Percentiles rank a stretch among this genome's conserved stretches.
These are phyloP conservation scores for Mortierella sp. DNA, from an alignment of 371 early-diverging fungal species.

Conservation along the genomic window DNA sequence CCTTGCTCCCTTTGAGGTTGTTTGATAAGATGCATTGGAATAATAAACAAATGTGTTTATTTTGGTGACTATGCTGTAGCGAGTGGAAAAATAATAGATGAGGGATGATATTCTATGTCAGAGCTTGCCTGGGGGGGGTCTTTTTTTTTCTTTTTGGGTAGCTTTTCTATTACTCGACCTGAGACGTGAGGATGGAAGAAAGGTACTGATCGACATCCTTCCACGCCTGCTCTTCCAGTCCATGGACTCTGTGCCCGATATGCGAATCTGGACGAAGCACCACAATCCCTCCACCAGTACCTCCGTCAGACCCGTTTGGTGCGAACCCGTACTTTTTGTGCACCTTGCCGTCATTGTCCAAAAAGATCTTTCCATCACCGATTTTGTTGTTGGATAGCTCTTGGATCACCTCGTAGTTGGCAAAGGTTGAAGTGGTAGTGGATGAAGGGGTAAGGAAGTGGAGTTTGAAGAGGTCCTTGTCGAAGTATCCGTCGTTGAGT, in stretches of 20 bases:
- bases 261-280: conserved; percentile 40
- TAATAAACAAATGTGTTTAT: not conserved
- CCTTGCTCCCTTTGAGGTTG: conserved; percentile 21
- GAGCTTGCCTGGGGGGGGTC: too few relatives aligned
- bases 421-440: not conserved
- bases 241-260: conserved; percentile 33
- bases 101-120: too few relatives aligned
- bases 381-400: not conserved
- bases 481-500: not conserved
- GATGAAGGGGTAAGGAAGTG: conserved; percentile 20
- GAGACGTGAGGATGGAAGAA: conserved; percentile 7
- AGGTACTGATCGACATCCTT: conserved; percentile 35
- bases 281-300: conserved; percentile 30
- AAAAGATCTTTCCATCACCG: conserved; percentile 39
- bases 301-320: not conserved
- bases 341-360: conserved; percentile 17
- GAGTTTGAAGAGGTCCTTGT: conserved; percentile 19
- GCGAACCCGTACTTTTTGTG: too few relatives aligned
- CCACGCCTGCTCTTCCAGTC: conserved; percentile 30
- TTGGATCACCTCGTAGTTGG: not conserved
- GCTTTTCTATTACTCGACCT: not conserved
- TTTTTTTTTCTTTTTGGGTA: too few relatives aligned
- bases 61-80: too few relatives aligned
- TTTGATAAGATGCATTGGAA: not conserved
- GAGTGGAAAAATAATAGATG: too few relatives aligned